Conservation (phyloP, 306 rosid genomes). For the Cicer chorassanicum region DNA sequence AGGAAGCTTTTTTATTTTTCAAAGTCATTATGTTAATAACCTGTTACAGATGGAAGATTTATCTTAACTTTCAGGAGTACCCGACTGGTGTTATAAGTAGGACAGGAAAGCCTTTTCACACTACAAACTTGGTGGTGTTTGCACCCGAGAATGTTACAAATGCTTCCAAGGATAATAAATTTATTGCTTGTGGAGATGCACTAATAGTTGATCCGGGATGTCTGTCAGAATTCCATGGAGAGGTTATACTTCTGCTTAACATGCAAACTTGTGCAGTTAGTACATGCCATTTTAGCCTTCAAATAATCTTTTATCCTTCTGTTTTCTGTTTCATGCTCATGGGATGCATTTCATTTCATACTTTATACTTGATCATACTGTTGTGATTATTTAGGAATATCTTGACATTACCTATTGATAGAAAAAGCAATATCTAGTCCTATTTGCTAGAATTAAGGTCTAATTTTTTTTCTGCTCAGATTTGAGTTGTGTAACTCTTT, state of each 20-base stretch:
- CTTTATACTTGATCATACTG: constrained; percentile 2
- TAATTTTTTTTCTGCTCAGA: too few relatives aligned
- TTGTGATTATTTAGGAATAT: constrained; percentile 3
- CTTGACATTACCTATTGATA: neutral
- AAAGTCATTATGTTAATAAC: constrained; percentile 35
- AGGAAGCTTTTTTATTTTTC: constrained; percentile 17
- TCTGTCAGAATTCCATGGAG: constrained; percentile 67
- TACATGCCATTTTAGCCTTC: constrained; percentile 31
- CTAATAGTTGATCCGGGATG: constrained; percentile 93
- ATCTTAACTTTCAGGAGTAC: constrained; percentile 67
- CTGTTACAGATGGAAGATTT: constrained; percentile 30
- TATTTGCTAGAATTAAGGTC: constrained; percentile 25
- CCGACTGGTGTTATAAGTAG: constrained; percentile 82
- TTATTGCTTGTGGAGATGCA: constrained; percentile 77
- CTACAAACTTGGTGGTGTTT: constrained; percentile 80
- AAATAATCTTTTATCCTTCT: constrained; percentile 28
- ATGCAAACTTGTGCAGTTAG: constrained; percentile 30
- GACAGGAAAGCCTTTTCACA: constrained; percentile 70
- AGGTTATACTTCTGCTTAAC: constrained; percentile 61
- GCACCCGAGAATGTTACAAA: constrained; percentile 62
- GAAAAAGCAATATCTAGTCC: constrained; percentile 32
- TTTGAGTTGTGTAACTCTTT: neutral
- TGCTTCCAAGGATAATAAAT: constrained; percentile 47
- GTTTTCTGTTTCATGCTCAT: constrained; percentile 28
- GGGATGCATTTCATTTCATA: constrained; percentile 40